These are phyloP conservation scores for Kwoniella botswanensis DNA, from an alignment of 768 basidiomycete genomes.

Conservation along the genomic window DNA sequence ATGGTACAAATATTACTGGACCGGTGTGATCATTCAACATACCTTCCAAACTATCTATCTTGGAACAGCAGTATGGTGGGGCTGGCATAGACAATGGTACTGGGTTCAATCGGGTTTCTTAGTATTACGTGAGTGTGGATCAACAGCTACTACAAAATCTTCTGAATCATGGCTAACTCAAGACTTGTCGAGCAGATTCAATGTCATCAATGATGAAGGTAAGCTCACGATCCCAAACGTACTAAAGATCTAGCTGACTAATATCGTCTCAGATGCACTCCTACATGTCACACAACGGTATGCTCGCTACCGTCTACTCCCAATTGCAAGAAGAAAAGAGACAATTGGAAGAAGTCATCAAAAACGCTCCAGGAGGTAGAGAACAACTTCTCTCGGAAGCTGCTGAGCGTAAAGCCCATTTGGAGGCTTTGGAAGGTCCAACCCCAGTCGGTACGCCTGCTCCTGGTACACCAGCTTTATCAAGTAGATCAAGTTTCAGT, in stretches of 20 bases:
- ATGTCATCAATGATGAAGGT: constrained; percentile 65
- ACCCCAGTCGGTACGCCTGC: constrained; percentile 38
- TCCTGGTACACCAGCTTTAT: constrained; percentile 18
- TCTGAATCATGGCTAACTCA: not conserved
- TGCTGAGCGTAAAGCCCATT: constrained; percentile 22
- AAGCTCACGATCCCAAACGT: not conserved
- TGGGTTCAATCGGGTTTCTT: constrained; percentile 78
- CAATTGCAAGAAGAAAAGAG: constrained; percentile 61
- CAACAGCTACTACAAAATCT: not conserved
- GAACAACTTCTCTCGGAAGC: constrained; percentile 41
- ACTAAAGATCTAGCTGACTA: constrained; percentile 4
- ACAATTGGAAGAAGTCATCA: constrained; percentile 46
- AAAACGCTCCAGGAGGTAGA: constrained; percentile 43
- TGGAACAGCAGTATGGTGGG: constrained; percentile 80
- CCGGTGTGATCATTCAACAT: constrained; percentile 80
- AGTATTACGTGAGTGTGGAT: constrained; percentile 52
- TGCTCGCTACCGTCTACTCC: constrained; percentile 65
- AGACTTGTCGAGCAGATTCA: constrained; percentile 65
- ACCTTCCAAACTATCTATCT: constrained; percentile 74
- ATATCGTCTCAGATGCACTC: constrained; percentile 77
- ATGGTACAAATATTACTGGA: constrained; percentile 80
- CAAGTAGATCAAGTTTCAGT: constrained; percentile 9
- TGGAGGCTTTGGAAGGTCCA: constrained; percentile 40
- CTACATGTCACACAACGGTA: constrained; percentile 85
- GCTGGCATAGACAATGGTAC: constrained; percentile 90